Conservation (phyloP, 2,329 filamentous ascomycete genomes). For the Talaromyces sp. region DNA sequence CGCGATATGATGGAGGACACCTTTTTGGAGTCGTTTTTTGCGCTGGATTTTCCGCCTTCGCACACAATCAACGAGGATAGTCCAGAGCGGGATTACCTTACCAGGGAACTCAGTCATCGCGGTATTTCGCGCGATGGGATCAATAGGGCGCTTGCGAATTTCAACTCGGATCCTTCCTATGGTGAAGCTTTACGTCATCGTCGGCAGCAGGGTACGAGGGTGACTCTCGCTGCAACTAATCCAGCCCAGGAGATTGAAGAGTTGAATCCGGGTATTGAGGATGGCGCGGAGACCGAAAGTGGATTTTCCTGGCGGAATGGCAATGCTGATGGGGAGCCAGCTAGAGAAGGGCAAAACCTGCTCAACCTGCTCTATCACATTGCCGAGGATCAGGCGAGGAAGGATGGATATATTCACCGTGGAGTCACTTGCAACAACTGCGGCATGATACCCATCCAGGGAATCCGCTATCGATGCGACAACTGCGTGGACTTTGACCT, state of each 20-base stretch:
- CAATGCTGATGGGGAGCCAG: slow-evolving; percentile 35
- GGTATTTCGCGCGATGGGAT: slow-evolving; percentile 35
- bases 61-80: slow-evolving; percentile 29
- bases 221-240: slow-evolving; percentile 25
- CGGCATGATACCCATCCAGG: slow-evolving; percentile 79
- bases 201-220: slow-evolving; percentile 33
- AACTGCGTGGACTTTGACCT: slow-evolving; percentile 96
- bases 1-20: slow-evolving; percentile 40
- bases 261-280: slow-evolving; percentile 9
- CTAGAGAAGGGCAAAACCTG: slow-evolving; percentile 65
- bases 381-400: slow-evolving; percentile 82
- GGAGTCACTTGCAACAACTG: slow-evolving; percentile 91
- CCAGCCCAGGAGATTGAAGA: slow-evolving; percentile 16
- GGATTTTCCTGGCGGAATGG: slow-evolving; percentile 41
- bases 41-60: slow-evolving; percentile 33
- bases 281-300: slow-evolving; percentile 36
- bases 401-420: slow-evolving; percentile 85
- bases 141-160: slow-evolving; percentile 30
- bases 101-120: slow-evolving; percentile 31
- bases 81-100: slow-evolving; percentile 31
- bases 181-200: slow-evolving; percentile 34
- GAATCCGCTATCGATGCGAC: slow-evolving; percentile 86
- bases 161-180: slow-evolving; percentile 35
- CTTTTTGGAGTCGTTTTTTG: slow-evolving; percentile 39
- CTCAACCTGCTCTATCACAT: slow-evolving; percentile 85